Evolutionary conservation across 2,329 filamentous ascomycete species (phyloP).

Genomic region (Aspergillus fijiensis): DNA sequence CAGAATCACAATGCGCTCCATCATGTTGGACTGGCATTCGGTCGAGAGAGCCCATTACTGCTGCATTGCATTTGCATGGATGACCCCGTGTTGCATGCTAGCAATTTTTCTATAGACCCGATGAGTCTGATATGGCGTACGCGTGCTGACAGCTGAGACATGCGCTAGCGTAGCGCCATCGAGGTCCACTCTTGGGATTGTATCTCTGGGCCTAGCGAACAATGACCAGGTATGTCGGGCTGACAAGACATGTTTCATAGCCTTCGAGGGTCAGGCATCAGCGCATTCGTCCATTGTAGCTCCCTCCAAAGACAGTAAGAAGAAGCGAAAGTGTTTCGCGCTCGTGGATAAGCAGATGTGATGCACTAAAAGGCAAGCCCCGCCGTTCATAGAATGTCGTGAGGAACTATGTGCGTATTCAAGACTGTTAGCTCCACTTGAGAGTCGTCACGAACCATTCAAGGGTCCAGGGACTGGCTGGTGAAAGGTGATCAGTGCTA

Average conservation of each 20-base stretch:
- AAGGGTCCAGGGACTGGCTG: neutral
- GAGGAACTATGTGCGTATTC: neutral
- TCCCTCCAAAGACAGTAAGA: neutral
- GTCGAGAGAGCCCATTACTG: neutral
- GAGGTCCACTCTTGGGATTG: neutral
- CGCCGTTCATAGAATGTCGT: neutral
- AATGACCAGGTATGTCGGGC: neutral
- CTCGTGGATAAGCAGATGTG: neutral
- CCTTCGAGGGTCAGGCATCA: neutral
- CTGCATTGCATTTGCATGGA: neutral
- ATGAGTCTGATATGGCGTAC: neutral
- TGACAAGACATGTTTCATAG: neutral
- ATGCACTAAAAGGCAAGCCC: neutral
- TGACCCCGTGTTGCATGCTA: neutral
- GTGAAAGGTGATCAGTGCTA: neutral
- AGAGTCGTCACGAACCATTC: neutral
- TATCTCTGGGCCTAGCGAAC: neutral
- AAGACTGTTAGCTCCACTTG: neutral
- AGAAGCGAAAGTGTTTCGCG: neutral
- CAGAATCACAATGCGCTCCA: neutral
- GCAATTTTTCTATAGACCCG: neutral
- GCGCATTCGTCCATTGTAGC: neutral
- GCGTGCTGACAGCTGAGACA: neutral
- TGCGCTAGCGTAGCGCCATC: neutral
- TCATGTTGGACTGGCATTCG: neutral